Evolutionary conservation across 2,329 filamentous ascomycete genomes (phyloP), one percentile per base, ranked within the genome.

Genomic region (Mycosphaerelloides madeirae): DNA sequence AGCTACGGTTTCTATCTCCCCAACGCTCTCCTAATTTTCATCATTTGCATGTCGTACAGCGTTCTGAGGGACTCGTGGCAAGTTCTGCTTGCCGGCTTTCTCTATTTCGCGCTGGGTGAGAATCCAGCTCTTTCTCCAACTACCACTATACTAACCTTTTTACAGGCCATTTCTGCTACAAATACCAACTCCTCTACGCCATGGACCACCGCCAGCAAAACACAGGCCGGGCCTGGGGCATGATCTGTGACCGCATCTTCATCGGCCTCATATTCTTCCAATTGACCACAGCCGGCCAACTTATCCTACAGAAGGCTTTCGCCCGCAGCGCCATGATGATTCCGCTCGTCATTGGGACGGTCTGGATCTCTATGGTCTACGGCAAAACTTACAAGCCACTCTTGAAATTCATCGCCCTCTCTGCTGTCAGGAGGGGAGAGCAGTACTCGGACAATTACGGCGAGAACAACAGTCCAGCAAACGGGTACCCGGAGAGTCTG

Each of bases 171-270:
- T 91, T 91, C 62, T 86, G 87, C 25, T 94, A 95, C 77, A 96
- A 96, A 65, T 98, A 98, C 68, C 94, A 98, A 71, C 75, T 98
- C 3, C 76, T 98, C 3, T 98, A 98, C 65, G 89, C 93, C 25
- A 98, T 98, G 93, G 90, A 97, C 59, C 91, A 97, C 64, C 86
- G 88, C 13, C 88, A 94, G 61, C 89, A 95, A 63, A 88, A 89
- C 13, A 97, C 91, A 0, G 94, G 94, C 15, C 83, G 85, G 49
- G 89, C 90, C 3, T 98, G 93, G 93, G 84, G 86, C 38, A 95
- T 98, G 78, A 95, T 98, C 51, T 95, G 89, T 68, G 88, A 93
- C 61, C 86, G 93, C 29, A 78, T 96, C 47, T 80, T 97, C 44
- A 72, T 96, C 18, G 93, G 93, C 1, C 70, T 96, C 8, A 70